A percentile compares a stretch with the other conserved stretches of the same genome.
Conservation (phyloP, 306 rosid species). For the Begonia masoniana region DNA sequence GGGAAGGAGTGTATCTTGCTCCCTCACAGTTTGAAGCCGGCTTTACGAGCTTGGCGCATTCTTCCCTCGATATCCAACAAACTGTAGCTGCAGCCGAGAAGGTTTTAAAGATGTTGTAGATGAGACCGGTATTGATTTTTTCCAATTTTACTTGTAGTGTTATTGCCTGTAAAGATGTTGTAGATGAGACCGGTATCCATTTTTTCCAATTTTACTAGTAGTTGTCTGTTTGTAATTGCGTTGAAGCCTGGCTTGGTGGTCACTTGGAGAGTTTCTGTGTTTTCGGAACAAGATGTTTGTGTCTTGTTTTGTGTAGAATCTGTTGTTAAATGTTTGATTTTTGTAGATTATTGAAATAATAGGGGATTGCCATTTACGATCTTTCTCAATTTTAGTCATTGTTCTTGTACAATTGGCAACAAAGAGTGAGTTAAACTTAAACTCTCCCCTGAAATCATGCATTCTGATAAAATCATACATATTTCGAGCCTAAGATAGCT, state of each 20-base stretch:
- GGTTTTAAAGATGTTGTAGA: constrained; percentile 58
- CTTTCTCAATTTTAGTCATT: too few relatives aligned
- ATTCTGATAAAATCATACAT: too few relatives aligned
- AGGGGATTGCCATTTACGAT: too few relatives aligned
- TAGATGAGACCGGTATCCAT: constrained; percentile 7
- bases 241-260: not conserved
- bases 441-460: too few relatives aligned
- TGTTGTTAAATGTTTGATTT: not conserved
- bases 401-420: too few relatives aligned
- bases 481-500: too few relatives aligned
- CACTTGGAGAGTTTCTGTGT: constrained; percentile 2
- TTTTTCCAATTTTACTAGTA: not conserved
- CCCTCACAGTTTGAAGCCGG: constrained; percentile 99
- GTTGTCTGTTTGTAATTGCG: not conserved
- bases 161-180: constrained; percentile 29
- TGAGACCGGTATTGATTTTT: not conserved
- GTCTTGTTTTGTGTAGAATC: constrained; percentile 2
- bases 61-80: constrained; percentile 61
- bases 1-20: constrained; percentile 88
- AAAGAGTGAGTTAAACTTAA: too few relatives aligned
- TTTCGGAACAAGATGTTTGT: not conserved
- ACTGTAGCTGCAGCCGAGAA: constrained; percentile 93
- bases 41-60: constrained; percentile 86
- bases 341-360: too few relatives aligned
- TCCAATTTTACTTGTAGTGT: not conserved